Evolutionary conservation across 2,329 filamentous ascomycete genomes (phyloP).

Genomic region (Hymenoscyphus fraxineus): DNA sequence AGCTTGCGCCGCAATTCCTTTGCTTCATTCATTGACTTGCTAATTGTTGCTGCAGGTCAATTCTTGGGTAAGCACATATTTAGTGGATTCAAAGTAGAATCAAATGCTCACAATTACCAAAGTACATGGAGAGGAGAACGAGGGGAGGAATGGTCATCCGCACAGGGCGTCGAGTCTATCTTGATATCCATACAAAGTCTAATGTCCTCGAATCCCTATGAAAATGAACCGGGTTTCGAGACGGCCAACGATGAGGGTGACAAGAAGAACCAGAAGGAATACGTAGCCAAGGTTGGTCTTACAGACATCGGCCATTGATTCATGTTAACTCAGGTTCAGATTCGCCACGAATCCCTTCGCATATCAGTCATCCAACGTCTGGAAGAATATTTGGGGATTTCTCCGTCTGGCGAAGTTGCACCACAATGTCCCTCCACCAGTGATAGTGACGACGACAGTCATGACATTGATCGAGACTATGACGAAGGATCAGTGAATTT

Average conservation of each 20-base stretch:
- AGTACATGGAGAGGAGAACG: constrained; percentile 91
- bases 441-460: constrained; percentile 46
- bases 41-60: constrained; percentile 59
- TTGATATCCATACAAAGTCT: constrained; percentile 93
- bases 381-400: constrained; percentile 71
- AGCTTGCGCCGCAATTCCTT: constrained; percentile 37
- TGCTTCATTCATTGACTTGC: constrained; percentile 4
- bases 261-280: constrained; percentile 69
- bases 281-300: constrained; percentile 67
- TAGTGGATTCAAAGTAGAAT: not conserved
- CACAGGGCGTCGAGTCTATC: constrained; percentile 91
- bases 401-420: constrained; percentile 44
- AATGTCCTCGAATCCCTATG: constrained; percentile 90
- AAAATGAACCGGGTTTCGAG: constrained; percentile 94
- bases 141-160: constrained; percentile 94
- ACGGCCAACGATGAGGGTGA: constrained; percentile 64
- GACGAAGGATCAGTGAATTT: constrained; percentile 57
- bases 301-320: not conserved
- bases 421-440: constrained; percentile 35
- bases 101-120: constrained; percentile 14
- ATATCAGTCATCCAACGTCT: constrained; percentile 82
- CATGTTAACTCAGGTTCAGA: constrained; percentile 48
- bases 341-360: constrained; percentile 83
- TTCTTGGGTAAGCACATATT: constrained; percentile 62
- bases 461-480: constrained; percentile 40